Evolutionary conservation across 2,329 filamentous ascomycete genomes (phyloP).

Genomic region (Colletotrichum musae): DNA sequence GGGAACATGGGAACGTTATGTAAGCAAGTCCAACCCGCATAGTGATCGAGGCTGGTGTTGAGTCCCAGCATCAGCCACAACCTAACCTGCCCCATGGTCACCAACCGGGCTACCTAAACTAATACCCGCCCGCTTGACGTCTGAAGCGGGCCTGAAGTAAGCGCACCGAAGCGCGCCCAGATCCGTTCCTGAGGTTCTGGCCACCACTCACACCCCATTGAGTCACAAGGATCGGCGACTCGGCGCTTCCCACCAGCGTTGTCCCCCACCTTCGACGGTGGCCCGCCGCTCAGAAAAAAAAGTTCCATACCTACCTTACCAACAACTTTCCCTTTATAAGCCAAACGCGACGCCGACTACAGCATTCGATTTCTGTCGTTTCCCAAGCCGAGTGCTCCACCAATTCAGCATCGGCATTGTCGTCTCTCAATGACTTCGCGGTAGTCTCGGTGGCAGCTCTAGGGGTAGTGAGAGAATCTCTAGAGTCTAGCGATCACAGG

Average conservation of each 20-base stretch:
- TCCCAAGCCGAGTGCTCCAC: constrained; percentile 14
- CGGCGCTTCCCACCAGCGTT: constrained; percentile 34
- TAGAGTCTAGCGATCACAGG: constrained; percentile 74
- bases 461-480: constrained; percentile 85
- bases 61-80: constrained; percentile 11
- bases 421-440: constrained; percentile 70
- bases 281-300: constrained; percentile 39
- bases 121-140: constrained; percentile 6
- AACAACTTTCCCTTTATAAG: constrained; percentile 4
- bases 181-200: constrained; percentile 23
- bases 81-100: neutral
- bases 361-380: constrained; percentile 25
- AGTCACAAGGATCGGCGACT: constrained; percentile 38
- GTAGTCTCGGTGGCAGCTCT: constrained; percentile 81
- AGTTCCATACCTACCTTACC: constrained; percentile 30
- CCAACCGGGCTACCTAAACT: no score
- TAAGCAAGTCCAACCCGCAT: constrained; percentile 12
- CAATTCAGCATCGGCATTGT: constrained; percentile 25
- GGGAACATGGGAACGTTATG: constrained; percentile 11
- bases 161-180: constrained; percentile 2
- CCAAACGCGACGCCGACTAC: constrained; percentile 23
- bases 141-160: constrained; percentile 1
- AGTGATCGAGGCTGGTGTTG: constrained; percentile 10
- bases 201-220: constrained; percentile 23
- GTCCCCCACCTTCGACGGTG: constrained; percentile 39